Percentiles rank a stretch among this genome's conserved stretches.
These are phyloP conservation scores for Melampsora occidentalis DNA, from an alignment of 1,284 basidiomycete species.

Conservation along the genomic window DNA sequence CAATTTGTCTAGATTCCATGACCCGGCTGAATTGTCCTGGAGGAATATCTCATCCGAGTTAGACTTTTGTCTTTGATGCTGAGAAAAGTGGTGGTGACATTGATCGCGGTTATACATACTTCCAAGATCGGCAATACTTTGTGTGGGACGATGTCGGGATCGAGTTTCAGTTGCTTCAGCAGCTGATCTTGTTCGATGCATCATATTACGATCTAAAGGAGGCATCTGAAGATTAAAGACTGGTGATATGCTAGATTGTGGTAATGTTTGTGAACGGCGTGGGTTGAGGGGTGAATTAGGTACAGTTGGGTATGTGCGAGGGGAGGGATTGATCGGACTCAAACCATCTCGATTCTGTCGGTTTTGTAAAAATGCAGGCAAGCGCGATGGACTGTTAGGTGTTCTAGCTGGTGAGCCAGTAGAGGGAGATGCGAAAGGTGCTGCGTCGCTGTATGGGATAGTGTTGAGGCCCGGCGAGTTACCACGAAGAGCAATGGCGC, in stretches of 20 bases:
- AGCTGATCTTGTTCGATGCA: neutral
- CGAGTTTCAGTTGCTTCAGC: neutral
- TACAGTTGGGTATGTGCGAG: neutral
- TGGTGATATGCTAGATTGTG: neutral
- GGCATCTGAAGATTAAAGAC: neutral
- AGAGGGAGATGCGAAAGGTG: conserved; percentile 1
- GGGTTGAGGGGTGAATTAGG: conserved; percentile 8
- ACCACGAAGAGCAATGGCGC: conserved; percentile 5
- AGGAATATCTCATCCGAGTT: too few relatives aligned
- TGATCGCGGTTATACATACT: neutral
- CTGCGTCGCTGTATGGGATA: neutral
- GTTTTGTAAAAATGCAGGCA: conserved; percentile 8
- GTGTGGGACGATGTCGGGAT: neutral
- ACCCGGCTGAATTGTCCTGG: too few relatives aligned
- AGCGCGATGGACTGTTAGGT: conserved; percentile 14
- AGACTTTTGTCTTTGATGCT: too few relatives aligned
- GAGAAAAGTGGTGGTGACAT: conserved; percentile 3
- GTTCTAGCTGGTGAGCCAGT: neutral
- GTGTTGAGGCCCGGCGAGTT: neutral
- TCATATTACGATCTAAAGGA: neutral
- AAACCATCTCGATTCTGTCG: neutral
- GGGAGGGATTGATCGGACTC: neutral
- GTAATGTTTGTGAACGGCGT: neutral
- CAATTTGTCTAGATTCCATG: too few relatives aligned
- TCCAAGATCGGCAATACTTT: neutral